phyloP scores from a whole-genome alignment of 192 early-diverging fungal species.

The Linnemannia exigua region DNA sequence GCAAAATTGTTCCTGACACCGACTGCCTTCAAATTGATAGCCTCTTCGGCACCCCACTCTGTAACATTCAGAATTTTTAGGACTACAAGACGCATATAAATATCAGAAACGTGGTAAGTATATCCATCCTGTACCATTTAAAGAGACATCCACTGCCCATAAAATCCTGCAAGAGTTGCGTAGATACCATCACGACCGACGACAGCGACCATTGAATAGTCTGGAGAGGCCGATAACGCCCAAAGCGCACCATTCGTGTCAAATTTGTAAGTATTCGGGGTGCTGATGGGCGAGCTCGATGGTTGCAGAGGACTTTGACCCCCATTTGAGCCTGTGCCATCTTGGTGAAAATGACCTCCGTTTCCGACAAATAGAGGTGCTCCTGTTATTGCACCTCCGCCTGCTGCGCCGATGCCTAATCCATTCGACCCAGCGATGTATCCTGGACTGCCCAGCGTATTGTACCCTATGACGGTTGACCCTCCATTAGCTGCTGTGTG shows the following conservation, averaged over 20 bases:
- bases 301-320: background rate
- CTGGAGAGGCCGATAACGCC: conserved; percentile 74
- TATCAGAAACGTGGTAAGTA: background rate
- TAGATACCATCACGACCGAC: conserved; percentile 77
- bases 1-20: conserved; percentile 67
- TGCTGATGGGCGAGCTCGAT: background rate
- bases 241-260: conserved; percentile 59
- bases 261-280: conserved; percentile 25
- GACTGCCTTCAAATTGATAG: conserved; percentile 74
- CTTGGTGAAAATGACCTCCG: conserved; percentile 5
- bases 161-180: background rate
- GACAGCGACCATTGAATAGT: conserved; percentile 70
- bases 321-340: background rate
- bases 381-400: background rate
- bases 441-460: background rate
- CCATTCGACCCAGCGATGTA: conserved; percentile 1
- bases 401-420: background rate
- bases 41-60: conserved; percentile 68
- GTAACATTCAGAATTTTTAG: conserved; percentile 76
- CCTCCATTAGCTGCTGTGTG: background rate
- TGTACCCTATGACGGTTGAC: background rate
- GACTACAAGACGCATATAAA: conserved; percentile 53
- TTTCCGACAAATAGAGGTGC: background rate
- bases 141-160: background rate
- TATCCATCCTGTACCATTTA: no score